phyloP scores from a whole-genome alignment of 1,284 basidiomycete species.

The Apiotrichum brassicae region DNA sequence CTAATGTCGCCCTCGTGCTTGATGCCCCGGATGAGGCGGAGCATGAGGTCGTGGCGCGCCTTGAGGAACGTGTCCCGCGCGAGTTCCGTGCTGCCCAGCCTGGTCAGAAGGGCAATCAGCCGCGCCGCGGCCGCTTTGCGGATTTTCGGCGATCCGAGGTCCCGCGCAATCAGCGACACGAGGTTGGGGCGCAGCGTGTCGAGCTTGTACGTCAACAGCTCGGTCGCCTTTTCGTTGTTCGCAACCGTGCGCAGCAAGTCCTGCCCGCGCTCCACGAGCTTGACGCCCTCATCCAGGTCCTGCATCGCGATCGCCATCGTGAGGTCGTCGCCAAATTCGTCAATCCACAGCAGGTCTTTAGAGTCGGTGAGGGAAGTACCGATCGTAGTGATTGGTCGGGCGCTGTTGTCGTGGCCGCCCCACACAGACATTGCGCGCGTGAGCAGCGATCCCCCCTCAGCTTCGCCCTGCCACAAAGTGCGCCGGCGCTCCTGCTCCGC shows the following conservation, averaged over 20 bases:
- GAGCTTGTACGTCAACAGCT: slow-evolving; percentile 53
- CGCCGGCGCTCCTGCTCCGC: slow-evolving; percentile 81
- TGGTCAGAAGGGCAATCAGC: slow-evolving; percentile 65
- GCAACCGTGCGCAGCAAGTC: slow-evolving; percentile 56
- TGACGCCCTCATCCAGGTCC: slow-evolving; percentile 80
- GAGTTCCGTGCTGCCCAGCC: slow-evolving; percentile 68
- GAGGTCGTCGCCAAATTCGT: slow-evolving; percentile 84
- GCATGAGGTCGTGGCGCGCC: slow-evolving; percentile 69
- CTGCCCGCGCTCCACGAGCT: slow-evolving; percentile 78
- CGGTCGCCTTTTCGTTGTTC: slow-evolving; percentile 35
- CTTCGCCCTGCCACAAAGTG: slow-evolving; percentile 58
- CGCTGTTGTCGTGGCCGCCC: slow-evolving; percentile 37
- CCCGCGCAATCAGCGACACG: slow-evolving; percentile 63
- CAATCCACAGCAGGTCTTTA: slow-evolving; percentile 72
- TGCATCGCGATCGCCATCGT: slow-evolving; percentile 85
- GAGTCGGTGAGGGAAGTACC: slow-evolving; percentile 54
- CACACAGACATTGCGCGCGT: slow-evolving; percentile 15
- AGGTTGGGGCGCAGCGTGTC: slow-evolving; percentile 64
- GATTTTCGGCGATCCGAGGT: slow-evolving; percentile 67
- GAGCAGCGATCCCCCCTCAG: slow-evolving; percentile 45
- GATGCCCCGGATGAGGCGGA: slow-evolving; percentile 71
- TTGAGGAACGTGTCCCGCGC: slow-evolving; percentile 78
- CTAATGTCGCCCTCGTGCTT: slow-evolving; percentile 74
- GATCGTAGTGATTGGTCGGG: slow-evolving; percentile 60
- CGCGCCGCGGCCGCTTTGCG: slow-evolving; percentile 69